phyloP scores from a whole-genome alignment of 2,329 filamentous ascomycete genomes.

The Ceratocystis cubensis region DNA sequence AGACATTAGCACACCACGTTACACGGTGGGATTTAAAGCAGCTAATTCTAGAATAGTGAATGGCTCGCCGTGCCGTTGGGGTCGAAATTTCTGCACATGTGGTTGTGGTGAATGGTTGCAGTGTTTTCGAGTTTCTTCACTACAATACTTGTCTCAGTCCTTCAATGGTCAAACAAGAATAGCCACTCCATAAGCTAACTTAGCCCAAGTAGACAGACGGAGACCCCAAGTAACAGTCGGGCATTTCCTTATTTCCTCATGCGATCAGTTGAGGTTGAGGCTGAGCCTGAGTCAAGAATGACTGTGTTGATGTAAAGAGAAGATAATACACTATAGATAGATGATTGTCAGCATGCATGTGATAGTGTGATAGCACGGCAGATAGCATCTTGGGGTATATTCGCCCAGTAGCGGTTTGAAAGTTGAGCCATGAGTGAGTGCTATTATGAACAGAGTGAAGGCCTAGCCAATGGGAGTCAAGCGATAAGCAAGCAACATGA shows the following conservation, averaged over 20 bases:
- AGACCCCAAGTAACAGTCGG: not conserved
- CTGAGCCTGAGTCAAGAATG: not conserved
- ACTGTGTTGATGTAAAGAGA: not conserved
- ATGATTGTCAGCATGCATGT: not conserved
- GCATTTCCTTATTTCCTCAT: not conserved
- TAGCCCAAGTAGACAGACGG: no score
- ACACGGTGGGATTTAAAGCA: not conserved
- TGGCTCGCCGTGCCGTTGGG: no score
- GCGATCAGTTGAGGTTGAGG: not conserved
- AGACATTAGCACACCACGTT: not conserved
- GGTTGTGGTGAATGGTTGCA: no score
- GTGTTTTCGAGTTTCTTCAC: no score
- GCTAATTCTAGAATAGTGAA: no score
- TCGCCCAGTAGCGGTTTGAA: not conserved
- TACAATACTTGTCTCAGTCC: no score
- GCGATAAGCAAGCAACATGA: conserved; percentile 14
- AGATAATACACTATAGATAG: no score
- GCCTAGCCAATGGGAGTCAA: conserved; percentile 4
- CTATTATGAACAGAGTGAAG: conserved; percentile 10
- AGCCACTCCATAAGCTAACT: no score
- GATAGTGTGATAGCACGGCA: not conserved
- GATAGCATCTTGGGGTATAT: not conserved
- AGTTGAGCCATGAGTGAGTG: conserved; percentile 4
- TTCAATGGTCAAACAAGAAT: no score
- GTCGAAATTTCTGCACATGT: no score